Base-by-base conservation (phyloP, 176 grass and related monocot genomes). In the Areca catechu region DNA sequence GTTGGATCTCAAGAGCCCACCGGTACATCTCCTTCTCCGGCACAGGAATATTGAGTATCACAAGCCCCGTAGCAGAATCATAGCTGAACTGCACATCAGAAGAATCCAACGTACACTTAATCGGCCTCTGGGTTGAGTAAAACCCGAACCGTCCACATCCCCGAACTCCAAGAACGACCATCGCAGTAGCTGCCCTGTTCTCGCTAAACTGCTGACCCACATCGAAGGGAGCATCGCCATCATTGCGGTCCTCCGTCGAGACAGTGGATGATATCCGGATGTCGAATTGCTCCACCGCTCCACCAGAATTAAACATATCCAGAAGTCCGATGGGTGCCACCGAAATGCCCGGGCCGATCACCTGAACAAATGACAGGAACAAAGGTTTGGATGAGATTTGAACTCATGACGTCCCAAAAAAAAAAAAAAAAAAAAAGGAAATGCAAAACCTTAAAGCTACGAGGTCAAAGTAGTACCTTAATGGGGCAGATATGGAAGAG, bases 271-370 rank as follows among this genome's bases (percentile, higher is more conserved):
- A 19, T 2, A 12, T 10, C 0, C 3, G 15, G 20, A 77, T 66
- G 47, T 63, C 43, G 63, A 82, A 87, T 4, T 75, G 61, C 69
- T 96, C 83, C 9, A 96, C 74, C 0, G 86, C 92, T 58, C 86
- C 92, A 12, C 86, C 77, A 24, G 92, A 57, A 61, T 96, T 96
- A 74, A 96, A 90, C 92, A 96, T 96, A 56, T 82, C 29, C 25
- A 96, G 53, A 20, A 96, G 50, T 0, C 92, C 86, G 5, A 96
- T 58, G 0, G 91, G 71, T 22, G 86, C 86, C 60, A 88, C 74
- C 4, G 25, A 59, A 0, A 74, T 58, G 56, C 28, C 76, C 14
- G 71, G 54, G 4, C 55, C 23, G 10, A 71, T 51, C 29, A 47
- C 5, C 78, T 74, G 60, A 16, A 56, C 9, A 22, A 12, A 62